Percentiles rank a stretch among this genome's conserved stretches.
phyloP scores from a whole-genome alignment of 2,329 filamentous ascomycete genomes.

The Monilinia fructicola region DNA sequence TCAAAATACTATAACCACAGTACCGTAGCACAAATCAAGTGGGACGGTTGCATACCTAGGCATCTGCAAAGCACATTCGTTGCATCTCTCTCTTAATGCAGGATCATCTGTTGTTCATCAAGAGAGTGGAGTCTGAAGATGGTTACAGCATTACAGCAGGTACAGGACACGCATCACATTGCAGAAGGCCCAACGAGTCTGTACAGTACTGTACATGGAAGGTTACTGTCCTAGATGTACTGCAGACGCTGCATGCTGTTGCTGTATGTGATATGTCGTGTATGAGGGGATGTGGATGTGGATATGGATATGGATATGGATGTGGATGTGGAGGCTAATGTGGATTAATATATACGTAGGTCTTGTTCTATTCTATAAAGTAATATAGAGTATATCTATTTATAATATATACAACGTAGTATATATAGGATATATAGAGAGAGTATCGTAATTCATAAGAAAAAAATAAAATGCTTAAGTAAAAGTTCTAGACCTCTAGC shows the following conservation, averaged over 20 bases:
- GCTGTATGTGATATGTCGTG: no score
- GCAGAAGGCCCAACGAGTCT: neutral
- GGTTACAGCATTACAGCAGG: neutral
- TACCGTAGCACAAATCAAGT: no score
- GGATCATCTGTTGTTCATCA: conserved; percentile 15
- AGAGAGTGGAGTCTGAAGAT: neutral
- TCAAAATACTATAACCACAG: no score
- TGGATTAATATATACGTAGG: neutral
- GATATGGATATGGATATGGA: neutral
- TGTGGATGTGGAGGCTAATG: neutral
- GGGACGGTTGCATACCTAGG: neutral
- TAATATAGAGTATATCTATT: neutral
- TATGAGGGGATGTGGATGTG: neutral
- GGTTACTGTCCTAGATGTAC: no score
- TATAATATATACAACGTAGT: no score
- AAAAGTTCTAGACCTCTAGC: conserved; percentile 11
- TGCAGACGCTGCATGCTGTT: neutral
- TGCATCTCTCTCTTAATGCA: neutral
- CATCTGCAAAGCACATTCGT: conserved; percentile 12
- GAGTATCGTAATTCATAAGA: no score
- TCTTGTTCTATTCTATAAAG: no score
- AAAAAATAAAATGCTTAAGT: neutral
- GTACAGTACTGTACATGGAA: no score
- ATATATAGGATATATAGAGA: no score
- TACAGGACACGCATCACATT: conserved; percentile 7